Percentiles rank a stretch among this genome's conserved stretches.
phyloP scores from a whole-genome alignment of 73 alveolate genomes.

The Blepharisma stoltei region DNA sequence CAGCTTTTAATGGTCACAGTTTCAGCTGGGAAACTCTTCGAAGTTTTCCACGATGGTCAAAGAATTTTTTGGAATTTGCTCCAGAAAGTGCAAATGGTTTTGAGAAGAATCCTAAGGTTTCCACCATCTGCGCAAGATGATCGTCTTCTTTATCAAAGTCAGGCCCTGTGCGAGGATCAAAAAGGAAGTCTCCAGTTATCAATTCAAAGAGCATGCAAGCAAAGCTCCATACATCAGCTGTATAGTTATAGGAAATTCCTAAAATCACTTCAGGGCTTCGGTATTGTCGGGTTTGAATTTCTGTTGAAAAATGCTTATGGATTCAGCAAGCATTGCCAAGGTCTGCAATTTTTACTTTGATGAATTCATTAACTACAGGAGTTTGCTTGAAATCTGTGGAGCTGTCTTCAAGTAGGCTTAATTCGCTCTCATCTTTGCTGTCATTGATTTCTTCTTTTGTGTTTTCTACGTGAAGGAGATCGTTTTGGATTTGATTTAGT shows the following conservation, averaged over 20 bases:
- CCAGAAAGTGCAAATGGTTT: constrained; percentile 31
- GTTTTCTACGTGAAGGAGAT: neutral
- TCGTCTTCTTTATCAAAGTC: constrained; percentile 78
- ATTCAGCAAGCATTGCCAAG: constrained; percentile 94
- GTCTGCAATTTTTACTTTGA: constrained; percentile 78
- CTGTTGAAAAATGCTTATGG: constrained; percentile 85
- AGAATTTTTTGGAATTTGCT: constrained; percentile 62
- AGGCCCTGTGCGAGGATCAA: constrained; percentile 71
- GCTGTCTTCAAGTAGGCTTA: constrained; percentile 34
- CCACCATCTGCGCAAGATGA: constrained; percentile 71
- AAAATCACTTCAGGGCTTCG: constrained; percentile 98
- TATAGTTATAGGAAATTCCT: constrained; percentile 86
- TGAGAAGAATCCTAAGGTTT: constrained; percentile 40
- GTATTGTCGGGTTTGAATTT: constrained; percentile 91
- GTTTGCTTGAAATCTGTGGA: neutral
- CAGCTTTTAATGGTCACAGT: constrained; percentile 69
- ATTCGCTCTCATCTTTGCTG: neutral
- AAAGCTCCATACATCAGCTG: constrained; percentile 97
- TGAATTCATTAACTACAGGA: constrained; percentile 37
- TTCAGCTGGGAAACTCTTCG: constrained; percentile 70
- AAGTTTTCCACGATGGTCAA: constrained; percentile 59
- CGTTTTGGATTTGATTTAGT: neutral
- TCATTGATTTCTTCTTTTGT: neutral
- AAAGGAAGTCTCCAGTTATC: constrained; percentile 97
- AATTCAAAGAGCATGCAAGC: constrained; percentile 96